Conservation (phyloP, 805 yeast species). For the Metschnikowia borealis region DNA sequence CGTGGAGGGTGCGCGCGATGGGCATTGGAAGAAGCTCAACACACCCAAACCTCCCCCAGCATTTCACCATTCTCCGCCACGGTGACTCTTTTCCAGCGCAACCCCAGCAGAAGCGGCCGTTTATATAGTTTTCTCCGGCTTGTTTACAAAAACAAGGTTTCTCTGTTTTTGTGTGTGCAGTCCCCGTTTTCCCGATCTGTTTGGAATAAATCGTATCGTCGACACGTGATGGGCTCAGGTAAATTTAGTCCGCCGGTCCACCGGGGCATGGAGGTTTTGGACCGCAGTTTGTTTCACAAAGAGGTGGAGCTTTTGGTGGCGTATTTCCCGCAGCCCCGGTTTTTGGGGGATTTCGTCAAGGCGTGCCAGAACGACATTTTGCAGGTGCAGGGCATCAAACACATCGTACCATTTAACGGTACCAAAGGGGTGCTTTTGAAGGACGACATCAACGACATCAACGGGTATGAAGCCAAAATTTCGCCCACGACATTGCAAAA, state of each 20-base stretch:
- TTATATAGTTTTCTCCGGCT: too few species aligned
- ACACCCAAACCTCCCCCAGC: too few species aligned
- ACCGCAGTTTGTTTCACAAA: constrained; percentile 58
- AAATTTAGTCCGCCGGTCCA: constrained; percentile 62
- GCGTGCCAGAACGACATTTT: constrained; percentile 56
- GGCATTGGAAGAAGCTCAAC: too few species aligned
- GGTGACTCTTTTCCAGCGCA: too few species aligned
- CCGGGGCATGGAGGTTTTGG: constrained; percentile 60
- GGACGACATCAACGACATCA: constrained; percentile 42
- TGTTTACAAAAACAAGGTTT: not conserved
- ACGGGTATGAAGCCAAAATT: constrained; percentile 35
- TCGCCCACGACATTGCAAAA: constrained; percentile 41
- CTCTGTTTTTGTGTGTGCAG: not conserved
- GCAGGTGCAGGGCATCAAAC: constrained; percentile 65
- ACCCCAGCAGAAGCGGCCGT: too few species aligned
- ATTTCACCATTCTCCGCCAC: too few species aligned
- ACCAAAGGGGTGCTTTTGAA: constrained; percentile 58
- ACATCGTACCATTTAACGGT: constrained; percentile 46
- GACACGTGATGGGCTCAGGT: constrained; percentile 22
- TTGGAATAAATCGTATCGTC: constrained; percentile 24
- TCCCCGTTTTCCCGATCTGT: not conserved
- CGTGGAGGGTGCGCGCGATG: too few species aligned
- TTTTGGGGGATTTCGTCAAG: constrained; percentile 60
- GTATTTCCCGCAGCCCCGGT: constrained; percentile 60
- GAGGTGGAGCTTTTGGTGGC: constrained; percentile 65